These are phyloP conservation scores for Pseudogymnoascus verrucosus DNA, from an alignment of 2,329 filamentous ascomycete species.

Conservation along the genomic window DNA sequence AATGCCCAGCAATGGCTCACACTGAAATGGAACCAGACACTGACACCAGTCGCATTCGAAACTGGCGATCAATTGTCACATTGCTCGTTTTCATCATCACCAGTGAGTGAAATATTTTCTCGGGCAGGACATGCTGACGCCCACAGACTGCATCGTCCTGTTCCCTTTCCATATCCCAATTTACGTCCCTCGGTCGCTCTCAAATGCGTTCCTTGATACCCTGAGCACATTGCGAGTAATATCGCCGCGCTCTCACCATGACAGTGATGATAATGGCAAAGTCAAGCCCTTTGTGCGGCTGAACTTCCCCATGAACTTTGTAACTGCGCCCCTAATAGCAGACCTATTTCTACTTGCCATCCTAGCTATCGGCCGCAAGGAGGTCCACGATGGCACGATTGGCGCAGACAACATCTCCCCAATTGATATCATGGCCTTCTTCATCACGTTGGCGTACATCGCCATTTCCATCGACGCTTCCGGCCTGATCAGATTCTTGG, in stretches of 20 bases:
- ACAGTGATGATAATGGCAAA: constrained; percentile 24
- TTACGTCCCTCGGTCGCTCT: constrained; percentile 45
- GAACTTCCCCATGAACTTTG: constrained; percentile 58
- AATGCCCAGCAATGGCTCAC: background rate
- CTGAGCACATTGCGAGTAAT: constrained; percentile 46
- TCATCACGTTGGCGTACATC: constrained; percentile 66
- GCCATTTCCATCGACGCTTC: constrained; percentile 72
- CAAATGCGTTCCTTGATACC: constrained; percentile 35
- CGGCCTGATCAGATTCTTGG: constrained; percentile 61
- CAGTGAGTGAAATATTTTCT: constrained; percentile 44
- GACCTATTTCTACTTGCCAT: constrained; percentile 66
- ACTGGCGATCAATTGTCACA: constrained; percentile 64
- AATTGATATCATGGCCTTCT: constrained; percentile 68
- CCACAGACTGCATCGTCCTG: constrained; percentile 57
- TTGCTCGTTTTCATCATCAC: constrained; percentile 61
- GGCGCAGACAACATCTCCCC: constrained; percentile 59
- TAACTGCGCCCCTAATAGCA: constrained; percentile 62
- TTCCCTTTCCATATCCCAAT: constrained; percentile 61
- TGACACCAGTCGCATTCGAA: constrained; percentile 47
- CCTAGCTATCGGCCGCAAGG: constrained; percentile 54
- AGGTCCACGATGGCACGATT: constrained; percentile 61
- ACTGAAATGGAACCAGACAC: constrained; percentile 28
- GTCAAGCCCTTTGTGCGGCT: constrained; percentile 40
- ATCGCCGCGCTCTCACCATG: constrained; percentile 27
- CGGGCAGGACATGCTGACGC: background rate